phyloP scores from a whole-genome alignment of 2,329 filamentous ascomycete genomes.

The Sarocladium brachiariae region DNA sequence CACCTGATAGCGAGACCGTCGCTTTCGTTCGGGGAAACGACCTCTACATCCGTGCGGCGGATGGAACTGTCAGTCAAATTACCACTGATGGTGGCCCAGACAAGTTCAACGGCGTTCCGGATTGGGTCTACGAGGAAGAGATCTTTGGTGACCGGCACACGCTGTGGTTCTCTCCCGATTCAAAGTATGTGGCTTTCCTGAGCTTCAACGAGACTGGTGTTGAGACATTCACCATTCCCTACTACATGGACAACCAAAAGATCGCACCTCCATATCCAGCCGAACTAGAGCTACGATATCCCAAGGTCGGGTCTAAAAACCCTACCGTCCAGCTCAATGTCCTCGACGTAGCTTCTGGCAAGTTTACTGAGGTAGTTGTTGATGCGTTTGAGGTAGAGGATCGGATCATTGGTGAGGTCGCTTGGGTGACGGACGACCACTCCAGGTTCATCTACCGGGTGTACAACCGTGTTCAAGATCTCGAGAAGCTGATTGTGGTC shows the following conservation, averaged over 20 bases:
- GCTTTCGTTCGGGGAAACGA: conserved; percentile 64
- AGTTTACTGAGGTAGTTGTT: conserved; percentile 40
- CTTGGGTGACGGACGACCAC: conserved; percentile 58
- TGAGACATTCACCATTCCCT: conserved; percentile 57
- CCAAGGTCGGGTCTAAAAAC: conserved; percentile 62
- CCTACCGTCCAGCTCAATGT: conserved; percentile 57
- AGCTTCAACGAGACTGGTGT: conserved; percentile 77
- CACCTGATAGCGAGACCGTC: conserved; percentile 49
- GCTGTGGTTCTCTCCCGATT: conserved; percentile 89
- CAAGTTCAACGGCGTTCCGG: conserved; percentile 57
- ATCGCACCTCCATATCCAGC: conserved; percentile 54
- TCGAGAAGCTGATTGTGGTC: conserved; percentile 55
- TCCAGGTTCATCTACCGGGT: conserved; percentile 56
- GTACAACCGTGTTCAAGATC: conserved; percentile 63
- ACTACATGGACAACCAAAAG: conserved; percentile 54
- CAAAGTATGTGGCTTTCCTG: conserved; percentile 79
- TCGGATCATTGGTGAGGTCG: conserved; percentile 59
- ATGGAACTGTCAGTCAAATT: conserved; percentile 45
- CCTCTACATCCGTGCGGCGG: conserved; percentile 40
- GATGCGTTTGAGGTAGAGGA: conserved; percentile 54
- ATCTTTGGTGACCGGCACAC: conserved; percentile 64
- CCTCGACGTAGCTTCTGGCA: conserved; percentile 41
- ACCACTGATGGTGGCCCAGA: conserved; percentile 54
- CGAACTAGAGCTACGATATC: conserved; percentile 58
- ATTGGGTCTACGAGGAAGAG: conserved; percentile 75